phyloP scores from a whole-genome alignment of 805 yeast species.

The Monosporozyma siamensis region DNA sequence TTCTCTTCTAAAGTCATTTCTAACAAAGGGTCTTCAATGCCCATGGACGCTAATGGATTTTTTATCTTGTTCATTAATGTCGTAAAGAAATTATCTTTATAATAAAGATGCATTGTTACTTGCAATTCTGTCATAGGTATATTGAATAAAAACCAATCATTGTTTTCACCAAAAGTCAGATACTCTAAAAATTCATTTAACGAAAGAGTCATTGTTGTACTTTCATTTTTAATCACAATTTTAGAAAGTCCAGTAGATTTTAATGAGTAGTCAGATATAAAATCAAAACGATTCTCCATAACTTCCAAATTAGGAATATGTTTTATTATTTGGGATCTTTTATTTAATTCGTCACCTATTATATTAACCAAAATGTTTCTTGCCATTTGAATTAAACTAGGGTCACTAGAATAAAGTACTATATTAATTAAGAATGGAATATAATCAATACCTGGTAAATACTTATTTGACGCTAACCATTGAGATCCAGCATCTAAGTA shows the following conservation, averaged over 20 bases:
- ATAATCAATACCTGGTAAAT: conserved; percentile 45
- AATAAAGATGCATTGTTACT: conserved; percentile 38
- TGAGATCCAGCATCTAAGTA: conserved; percentile 39
- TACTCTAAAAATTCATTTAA: conserved; percentile 26
- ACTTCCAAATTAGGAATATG: conserved; percentile 29
- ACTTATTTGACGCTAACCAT: conserved; percentile 41
- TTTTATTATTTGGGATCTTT: conserved; percentile 33
- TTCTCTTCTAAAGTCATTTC: conserved; percentile 4
- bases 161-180: conserved; percentile 5
- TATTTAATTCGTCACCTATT: conserved; percentile 32
- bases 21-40: not conserved
- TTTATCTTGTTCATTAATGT: not conserved
- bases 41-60: not conserved
- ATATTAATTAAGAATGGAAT: conserved; percentile 41
- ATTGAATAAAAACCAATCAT: not conserved
- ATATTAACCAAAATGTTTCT: conserved; percentile 24
- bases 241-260: conserved; percentile 46
- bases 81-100: conserved; percentile 40
- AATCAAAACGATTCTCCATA: conserved; percentile 32
- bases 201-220: conserved; percentile 29
- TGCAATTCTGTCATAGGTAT: conserved; percentile 9
- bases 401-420: conserved; percentile 34
- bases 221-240: conserved; percentile 32
- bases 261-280: conserved; percentile 46
- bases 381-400: conserved; percentile 30